These are phyloP conservation scores for Sporothrix humicola DNA, from an alignment of 2,329 filamentous ascomycete species.

Conservation along the genomic window DNA sequence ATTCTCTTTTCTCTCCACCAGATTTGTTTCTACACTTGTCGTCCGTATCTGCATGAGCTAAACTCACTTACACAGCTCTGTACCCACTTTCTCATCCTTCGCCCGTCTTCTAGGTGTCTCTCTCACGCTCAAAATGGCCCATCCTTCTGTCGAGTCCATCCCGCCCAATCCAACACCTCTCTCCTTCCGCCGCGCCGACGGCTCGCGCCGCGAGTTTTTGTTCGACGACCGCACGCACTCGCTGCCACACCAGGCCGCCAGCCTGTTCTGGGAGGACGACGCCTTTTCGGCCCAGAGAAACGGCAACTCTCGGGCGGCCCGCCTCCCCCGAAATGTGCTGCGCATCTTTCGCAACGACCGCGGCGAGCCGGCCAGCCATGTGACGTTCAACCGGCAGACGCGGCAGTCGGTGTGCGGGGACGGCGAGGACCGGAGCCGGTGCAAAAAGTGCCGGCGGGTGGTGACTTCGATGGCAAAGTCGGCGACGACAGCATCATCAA, in stretches of 20 bases:
- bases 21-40: background rate
- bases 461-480: background rate
- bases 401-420: constrained; percentile 33
- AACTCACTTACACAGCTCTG: constrained; percentile 17
- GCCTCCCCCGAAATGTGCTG: constrained; percentile 32
- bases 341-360: constrained; percentile 31
- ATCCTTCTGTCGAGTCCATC: background rate
- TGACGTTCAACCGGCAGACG: constrained; percentile 2
- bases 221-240: constrained; percentile 8
- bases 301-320: too few species aligned
- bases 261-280: background rate
- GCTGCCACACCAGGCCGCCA: background rate
- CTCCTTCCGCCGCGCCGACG: constrained; percentile 33
- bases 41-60: constrained; percentile 15
- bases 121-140: background rate
- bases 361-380: constrained; percentile 34
- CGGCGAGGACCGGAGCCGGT: constrained; percentile 29
- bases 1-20: background rate
- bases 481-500: background rate
- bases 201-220: constrained; percentile 25
- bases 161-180: background rate
- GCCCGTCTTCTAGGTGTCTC: too few species aligned
- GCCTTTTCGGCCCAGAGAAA: background rate
- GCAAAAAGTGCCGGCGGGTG: constrained; percentile 27
- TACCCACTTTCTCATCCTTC: background rate